A percentile compares a stretch with the other conserved stretches of the same genome.
These are phyloP conservation scores for Lecanosticta acicola DNA, from an alignment of 2,329 filamentous ascomycete genomes.

Conservation along the genomic window DNA sequence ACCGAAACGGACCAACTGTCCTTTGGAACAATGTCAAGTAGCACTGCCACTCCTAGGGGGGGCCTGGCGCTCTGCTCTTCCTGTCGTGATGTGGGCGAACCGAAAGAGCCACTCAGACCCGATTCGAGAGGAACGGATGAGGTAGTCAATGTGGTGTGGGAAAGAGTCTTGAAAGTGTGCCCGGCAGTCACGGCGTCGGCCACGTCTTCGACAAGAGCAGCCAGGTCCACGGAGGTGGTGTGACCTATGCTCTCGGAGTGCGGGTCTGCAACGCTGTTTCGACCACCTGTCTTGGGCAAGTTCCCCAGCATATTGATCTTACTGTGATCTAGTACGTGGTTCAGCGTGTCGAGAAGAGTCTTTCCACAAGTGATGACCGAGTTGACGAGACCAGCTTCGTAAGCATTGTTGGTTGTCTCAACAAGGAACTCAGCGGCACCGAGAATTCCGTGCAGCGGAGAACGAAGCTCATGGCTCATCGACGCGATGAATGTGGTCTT, in stretches of 20 bases:
- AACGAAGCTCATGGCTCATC: constrained; percentile 49
- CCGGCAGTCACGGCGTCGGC: constrained; percentile 52
- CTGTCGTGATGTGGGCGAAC: constrained; percentile 5
- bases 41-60: constrained; percentile 19
- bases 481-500: constrained; percentile 50
- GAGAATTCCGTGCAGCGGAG: constrained; percentile 45
- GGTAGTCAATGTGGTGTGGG: constrained; percentile 7
- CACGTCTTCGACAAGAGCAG: constrained; percentile 47
- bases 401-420: constrained; percentile 39
- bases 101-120: constrained; percentile 5
- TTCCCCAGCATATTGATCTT: constrained; percentile 41
- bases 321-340: constrained; percentile 37
- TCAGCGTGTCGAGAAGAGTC: constrained; percentile 45
- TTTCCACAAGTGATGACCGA: constrained; percentile 47
- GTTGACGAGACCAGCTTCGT: constrained; percentile 41
- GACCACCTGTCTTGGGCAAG: constrained; percentile 24
- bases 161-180: constrained; percentile 36
- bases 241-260: constrained; percentile 28
- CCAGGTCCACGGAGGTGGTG: constrained; percentile 39
- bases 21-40: constrained; percentile 40
- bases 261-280: constrained; percentile 25
- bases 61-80: not conserved
- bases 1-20: constrained; percentile 41
- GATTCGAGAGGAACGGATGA: not conserved
- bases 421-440: constrained; percentile 47